phyloP scores from a whole-genome alignment of 2,329 filamentous ascomycete species.

The Aaosphaeria arxii region DNA sequence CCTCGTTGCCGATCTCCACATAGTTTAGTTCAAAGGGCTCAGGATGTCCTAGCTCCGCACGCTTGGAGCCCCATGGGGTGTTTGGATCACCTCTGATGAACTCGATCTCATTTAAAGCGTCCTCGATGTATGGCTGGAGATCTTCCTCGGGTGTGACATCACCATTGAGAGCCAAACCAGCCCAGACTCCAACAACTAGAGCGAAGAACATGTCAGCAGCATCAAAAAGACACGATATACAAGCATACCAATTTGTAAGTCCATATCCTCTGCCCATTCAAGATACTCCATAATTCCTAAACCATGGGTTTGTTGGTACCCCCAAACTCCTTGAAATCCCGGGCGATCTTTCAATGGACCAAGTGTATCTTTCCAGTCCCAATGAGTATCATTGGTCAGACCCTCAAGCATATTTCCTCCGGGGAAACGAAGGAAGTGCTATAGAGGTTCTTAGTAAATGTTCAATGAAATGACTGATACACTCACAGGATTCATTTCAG shows the following conservation, averaged over 20 bases:
- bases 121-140: constrained; percentile 37
- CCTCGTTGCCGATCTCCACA: constrained; percentile 39
- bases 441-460: background rate
- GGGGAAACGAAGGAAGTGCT: constrained; percentile 49
- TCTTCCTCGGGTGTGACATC: constrained; percentile 33
- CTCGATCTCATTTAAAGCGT: constrained; percentile 37
- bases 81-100: constrained; percentile 26
- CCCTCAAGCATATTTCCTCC: constrained; percentile 50
- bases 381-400: constrained; percentile 17
- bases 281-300: constrained; percentile 49
- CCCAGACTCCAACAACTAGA: constrained; percentile 41
- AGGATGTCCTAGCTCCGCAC: constrained; percentile 35
- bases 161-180: constrained; percentile 45
- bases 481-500: constrained; percentile 37
- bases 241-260: constrained; percentile 34
- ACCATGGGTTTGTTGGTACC: constrained; percentile 45
- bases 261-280: constrained; percentile 47
- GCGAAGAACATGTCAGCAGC: constrained; percentile 9
- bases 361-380: constrained; percentile 50
- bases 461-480: background rate
- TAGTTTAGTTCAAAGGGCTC: constrained; percentile 37
- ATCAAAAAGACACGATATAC: background rate
- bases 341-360: constrained; percentile 49
- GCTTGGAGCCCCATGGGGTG: constrained; percentile 33
- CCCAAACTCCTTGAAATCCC: constrained; percentile 46